phyloP scores from a whole-genome alignment of 176 grass and related monocot genomes.

The Phragmites australis region DNA sequence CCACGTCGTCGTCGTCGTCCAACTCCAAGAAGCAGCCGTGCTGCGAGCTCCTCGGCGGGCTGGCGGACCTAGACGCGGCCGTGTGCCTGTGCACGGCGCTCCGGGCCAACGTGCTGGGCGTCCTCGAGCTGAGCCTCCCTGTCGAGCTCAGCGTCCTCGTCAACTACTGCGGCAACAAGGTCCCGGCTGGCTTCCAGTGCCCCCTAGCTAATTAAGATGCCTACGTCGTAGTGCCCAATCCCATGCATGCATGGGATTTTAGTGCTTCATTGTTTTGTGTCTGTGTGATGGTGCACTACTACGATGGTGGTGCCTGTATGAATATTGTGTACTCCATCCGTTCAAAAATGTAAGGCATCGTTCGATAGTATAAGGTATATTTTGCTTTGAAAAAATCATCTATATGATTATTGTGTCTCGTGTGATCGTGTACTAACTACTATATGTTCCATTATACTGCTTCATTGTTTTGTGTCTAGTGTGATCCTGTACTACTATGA shows the following conservation, averaged over 20 bases:
- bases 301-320: background rate
- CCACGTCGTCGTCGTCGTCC: constrained; percentile 6
- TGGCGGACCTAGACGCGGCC: constrained; percentile 57
- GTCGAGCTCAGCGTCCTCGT: constrained; percentile 55
- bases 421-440: no score
- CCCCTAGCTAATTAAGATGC: background rate
- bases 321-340: no score
- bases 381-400: no score
- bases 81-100: constrained; percentile 65
- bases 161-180: constrained; percentile 68
- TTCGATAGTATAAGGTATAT: no score
- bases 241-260: background rate
- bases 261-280: background rate
- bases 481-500: background rate
- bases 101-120: constrained; percentile 53
- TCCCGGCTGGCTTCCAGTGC: constrained; percentile 69
- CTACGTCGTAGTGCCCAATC: no score
- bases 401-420: no score
- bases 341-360: no score
- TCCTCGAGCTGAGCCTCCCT: constrained; percentile 42
- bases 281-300: background rate
- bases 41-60: constrained; percentile 52
- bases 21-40: constrained; percentile 36
- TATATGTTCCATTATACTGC: no score
- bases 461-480: background rate